Base-by-base conservation (phyloP, 176 grass and related monocot genomes). In the maize (Zea mays) region DNA sequence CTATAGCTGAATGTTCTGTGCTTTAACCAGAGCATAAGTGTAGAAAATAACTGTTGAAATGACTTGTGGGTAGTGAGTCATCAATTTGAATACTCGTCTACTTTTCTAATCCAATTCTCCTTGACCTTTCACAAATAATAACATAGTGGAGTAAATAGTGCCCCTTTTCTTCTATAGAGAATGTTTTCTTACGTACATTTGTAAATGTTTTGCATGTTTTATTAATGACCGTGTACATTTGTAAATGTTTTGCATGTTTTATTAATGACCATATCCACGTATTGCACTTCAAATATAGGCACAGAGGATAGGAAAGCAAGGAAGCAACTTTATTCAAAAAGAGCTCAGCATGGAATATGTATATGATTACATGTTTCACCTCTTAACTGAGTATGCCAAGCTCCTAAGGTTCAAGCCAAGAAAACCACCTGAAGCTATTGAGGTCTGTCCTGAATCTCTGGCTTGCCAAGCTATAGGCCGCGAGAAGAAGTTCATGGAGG, bases 321-420 rank as follows among this genome's bases (percentile, higher is more conserved):
- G 83, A 19, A 95, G 90, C 77, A 81, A 68, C 44, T 99, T 85
- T 84, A 84, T 99, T 78, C 83, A 89, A 70, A 75, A 93, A 57
- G 91, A 90, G 49, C 83, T 99, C 37, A 85, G 65, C 17, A 99
- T 95, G 79, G 85, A 82, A 40, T 87, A 85, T 48, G 84, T 99
- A 38, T 99, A 99, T 3, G 92, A 99, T 45, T 99, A 99, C 75
- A 99, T 99, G 96, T 86, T 99, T 75, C 96, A 96, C 83, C 86
- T 99, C 6, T 69, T 99, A 70, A 90, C 69, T 35, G 96, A 99
- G 78, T 99, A 96, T 65, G 80, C 90, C 45, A 95, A 93, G 87
- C 96, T 99, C 49, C 85, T 99, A 77, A 84, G 82, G 47, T 95
- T 93, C 84, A 95, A 93, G 52, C 92, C 90, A 45, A 93, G 83